phyloP scores from a whole-genome alignment of 352 stramenopile species.

The Globisporangium solare region DNA sequence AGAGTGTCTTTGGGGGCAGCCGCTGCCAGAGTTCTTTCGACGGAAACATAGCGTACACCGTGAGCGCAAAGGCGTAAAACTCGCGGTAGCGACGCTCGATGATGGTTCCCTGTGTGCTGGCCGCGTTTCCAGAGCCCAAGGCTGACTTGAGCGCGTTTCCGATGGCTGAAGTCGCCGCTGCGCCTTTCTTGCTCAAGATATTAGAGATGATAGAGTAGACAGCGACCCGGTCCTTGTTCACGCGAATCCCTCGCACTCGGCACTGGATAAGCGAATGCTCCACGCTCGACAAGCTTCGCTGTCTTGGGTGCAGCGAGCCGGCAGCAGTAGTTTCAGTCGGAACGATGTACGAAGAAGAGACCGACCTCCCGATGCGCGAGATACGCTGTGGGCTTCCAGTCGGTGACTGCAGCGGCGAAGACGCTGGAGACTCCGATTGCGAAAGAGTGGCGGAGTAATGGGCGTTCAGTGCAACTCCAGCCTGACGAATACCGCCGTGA shows the following conservation, averaged over 20 bases:
- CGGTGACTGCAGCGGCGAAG: not conserved
- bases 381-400: conserved; percentile 4
- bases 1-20: conserved; percentile 71
- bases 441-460: not conserved
- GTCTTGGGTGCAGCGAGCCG: not conserved
- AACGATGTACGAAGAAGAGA: conserved; percentile 6
- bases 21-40: conserved; percentile 47
- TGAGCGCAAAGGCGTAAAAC: conserved; percentile 67
- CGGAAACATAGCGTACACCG: conserved; percentile 61
- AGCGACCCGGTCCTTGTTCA: conserved; percentile 46
- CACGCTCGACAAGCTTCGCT: not conserved
- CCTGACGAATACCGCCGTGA: conserved; percentile 2
- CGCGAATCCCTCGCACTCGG: conserved; percentile 45
- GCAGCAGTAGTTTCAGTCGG: not conserved
- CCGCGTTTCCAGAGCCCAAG: not conserved
- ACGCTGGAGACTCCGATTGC: not conserved
- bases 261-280: conserved; percentile 27
- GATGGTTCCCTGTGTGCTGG: conserved; percentile 26
- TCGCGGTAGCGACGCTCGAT: conserved; percentile 72
- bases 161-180: conserved; percentile 1
- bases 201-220: conserved; percentile 56
- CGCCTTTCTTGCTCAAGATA: conserved; percentile 17
- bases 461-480: not conserved
- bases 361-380: conserved; percentile 11
- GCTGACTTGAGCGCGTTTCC: conserved; percentile 7